A percentile compares a stretch with the other conserved stretches of the same genome.
These are phyloP conservation scores for Buddleja alternifolia DNA, from an alignment of 257 asterid species.

Conservation along the genomic window DNA sequence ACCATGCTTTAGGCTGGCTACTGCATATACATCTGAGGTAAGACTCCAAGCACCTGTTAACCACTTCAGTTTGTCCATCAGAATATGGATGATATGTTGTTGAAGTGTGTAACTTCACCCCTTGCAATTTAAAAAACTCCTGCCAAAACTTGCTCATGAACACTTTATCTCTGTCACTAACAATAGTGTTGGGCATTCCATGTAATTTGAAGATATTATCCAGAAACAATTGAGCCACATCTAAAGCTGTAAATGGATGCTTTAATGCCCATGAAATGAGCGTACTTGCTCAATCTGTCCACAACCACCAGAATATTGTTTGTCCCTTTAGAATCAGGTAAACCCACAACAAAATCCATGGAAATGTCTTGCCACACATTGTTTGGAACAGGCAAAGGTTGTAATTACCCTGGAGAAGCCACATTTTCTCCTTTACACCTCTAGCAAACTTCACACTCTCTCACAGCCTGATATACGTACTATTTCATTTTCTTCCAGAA, in stretches of 20 bases:
- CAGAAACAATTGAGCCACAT: too few species aligned
- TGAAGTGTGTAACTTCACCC: not conserved
- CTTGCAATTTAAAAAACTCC: not conserved
- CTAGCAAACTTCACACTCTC: not conserved
- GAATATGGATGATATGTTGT: not conserved
- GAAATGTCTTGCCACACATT: not conserved
- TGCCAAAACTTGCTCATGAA: too few species aligned
- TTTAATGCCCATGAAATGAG: not conserved
- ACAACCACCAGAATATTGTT: not conserved
- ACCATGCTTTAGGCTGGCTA: not conserved
- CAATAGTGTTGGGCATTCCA: too few species aligned
- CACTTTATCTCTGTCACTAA: too few species aligned
- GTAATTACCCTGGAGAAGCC: not conserved
- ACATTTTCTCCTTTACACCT: too few species aligned
- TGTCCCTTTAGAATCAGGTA: not conserved
- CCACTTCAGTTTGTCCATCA: not conserved
- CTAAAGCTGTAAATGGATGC: not conserved
- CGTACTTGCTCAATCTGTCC: not conserved
- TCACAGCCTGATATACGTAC: not conserved
- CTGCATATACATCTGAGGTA: not conserved
- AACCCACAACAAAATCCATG: not conserved
- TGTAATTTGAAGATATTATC: too few species aligned
- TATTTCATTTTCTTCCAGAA: not conserved
- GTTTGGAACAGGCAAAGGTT: not conserved
- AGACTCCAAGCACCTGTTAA: not conserved